Evolutionary conservation across 306 rosid genomes (phyloP).

Genomic region (Pterocarpus macrocarpus): DNA sequence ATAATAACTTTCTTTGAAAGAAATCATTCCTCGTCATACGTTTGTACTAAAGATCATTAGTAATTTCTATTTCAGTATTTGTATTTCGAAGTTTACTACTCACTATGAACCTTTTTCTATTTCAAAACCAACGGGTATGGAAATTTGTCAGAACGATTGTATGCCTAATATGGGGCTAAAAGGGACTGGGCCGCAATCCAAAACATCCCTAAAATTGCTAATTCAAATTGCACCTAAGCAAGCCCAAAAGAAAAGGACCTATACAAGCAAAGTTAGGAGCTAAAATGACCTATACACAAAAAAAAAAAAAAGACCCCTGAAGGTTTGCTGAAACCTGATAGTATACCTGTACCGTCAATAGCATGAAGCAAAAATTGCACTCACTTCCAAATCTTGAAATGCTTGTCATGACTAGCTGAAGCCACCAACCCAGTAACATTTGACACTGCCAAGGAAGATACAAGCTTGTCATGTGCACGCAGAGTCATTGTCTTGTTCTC

Average conservation of each 20-base stretch:
- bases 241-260: neutral
- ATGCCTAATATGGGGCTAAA: constrained; percentile 34
- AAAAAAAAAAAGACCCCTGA: neutral
- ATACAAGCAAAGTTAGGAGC: constrained; percentile 32
- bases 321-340: neutral
- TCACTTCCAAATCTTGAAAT: constrained; percentile 85
- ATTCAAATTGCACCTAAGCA: neutral
- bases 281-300: constrained; percentile 12
- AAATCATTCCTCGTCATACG: neutral
- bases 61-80: neutral
- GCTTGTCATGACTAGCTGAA: constrained; percentile 75
- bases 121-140: constrained; percentile 18
- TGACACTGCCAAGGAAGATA: constrained; percentile 75
- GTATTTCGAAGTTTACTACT: constrained; percentile 24
- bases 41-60: neutral
- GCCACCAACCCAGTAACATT: constrained; percentile 67
- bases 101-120: constrained; percentile 33
- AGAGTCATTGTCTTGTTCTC: constrained; percentile 62
- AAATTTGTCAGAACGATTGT: constrained; percentile 29
- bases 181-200: constrained; percentile 41
- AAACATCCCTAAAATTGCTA: constrained; percentile 24
- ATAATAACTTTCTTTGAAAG: neutral
- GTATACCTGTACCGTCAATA: constrained; percentile 14
- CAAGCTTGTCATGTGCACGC: constrained; percentile 67
- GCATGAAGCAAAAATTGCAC: neutral